Evolutionary conservation across 163 green algal species (phyloP).

Genomic region (Scenedesmus sp.): DNA sequence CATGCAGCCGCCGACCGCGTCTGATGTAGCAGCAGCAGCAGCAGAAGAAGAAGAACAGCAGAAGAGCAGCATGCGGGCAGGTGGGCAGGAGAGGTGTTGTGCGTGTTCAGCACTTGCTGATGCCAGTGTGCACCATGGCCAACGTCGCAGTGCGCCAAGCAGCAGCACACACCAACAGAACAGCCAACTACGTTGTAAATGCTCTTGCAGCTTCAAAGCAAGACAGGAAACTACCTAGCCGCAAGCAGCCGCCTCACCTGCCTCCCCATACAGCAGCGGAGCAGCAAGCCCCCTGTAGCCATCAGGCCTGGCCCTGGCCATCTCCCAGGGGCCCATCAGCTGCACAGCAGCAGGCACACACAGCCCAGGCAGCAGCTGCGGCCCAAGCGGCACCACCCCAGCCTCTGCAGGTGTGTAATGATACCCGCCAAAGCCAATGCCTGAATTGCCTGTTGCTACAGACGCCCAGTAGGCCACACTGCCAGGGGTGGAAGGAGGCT

Average conservation of each 20-base stretch:
- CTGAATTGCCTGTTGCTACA: neutral
- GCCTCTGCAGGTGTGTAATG: slow-evolving; percentile 4
- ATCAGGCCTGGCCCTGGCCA: slow-evolving; percentile 44
- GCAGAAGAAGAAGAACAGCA: neutral
- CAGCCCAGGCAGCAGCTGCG: slow-evolving; percentile 7
- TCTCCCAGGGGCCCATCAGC: slow-evolving; percentile 47
- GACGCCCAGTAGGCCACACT: slow-evolving; percentile 33
- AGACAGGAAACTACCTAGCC: too few relatives aligned
- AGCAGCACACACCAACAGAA: neutral
- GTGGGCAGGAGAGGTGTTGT: neutral
- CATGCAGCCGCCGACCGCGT: slow-evolving; percentile 11
- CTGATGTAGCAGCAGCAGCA: neutral
- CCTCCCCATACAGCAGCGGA: slow-evolving; percentile 79
- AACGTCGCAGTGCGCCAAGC: too few relatives aligned
- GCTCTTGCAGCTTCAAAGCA: too few relatives aligned
- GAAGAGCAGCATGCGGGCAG: neutral
- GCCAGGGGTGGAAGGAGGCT: neutral
- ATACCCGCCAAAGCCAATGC: neutral
- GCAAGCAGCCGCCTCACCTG: neutral
- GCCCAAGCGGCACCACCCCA: slow-evolving; percentile 22
- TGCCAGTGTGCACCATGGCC: neutral
- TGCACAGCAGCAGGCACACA: slow-evolving; percentile 3
- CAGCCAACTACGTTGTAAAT: neutral
- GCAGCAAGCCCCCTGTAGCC: slow-evolving; percentile 74
- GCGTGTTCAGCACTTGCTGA: neutral